phyloP scores from a whole-genome alignment of 441 rosid species.

The Erodium texanum region DNA sequence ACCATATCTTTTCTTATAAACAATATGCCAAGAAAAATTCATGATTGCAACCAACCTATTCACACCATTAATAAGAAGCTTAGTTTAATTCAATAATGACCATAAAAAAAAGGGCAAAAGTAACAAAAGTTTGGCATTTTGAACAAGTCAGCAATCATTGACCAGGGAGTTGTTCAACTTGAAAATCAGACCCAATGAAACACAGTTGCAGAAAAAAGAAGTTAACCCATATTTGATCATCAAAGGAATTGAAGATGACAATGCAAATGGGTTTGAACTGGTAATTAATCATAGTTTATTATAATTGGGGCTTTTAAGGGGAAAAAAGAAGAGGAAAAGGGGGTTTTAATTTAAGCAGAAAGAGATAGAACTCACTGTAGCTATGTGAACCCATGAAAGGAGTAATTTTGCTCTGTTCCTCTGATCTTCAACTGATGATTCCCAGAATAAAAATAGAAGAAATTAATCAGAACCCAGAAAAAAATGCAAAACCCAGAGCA shows the following conservation, averaged over 20 bases:
- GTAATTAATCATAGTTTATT: not conserved
- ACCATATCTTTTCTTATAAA: not conserved
- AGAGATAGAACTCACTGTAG: not conserved
- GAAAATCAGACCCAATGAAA: slow-evolving; percentile 1
- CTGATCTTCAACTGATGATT: not conserved
- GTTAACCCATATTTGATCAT: not conserved
- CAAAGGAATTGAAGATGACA: not conserved
- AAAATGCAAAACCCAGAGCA: not conserved
- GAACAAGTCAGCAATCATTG: not conserved
- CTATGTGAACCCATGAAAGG: not conserved
- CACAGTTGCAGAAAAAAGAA: not conserved
- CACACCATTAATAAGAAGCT: not conserved
- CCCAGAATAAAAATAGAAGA: not conserved
- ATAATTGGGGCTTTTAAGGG: no score
- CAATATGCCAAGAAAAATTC: not conserved
- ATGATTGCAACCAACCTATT: not conserved
- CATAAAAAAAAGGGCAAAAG: not conserved
- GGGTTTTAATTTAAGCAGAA: not conserved
- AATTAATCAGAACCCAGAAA: not conserved
- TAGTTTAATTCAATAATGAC: not conserved
- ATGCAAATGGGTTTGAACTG: not conserved
- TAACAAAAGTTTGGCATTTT: no score
- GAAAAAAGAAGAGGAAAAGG: not conserved
- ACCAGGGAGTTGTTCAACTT: not conserved
- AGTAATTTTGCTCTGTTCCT: not conserved